Percentiles rank a stretch among this genome's conserved stretches.
phyloP scores from a whole-genome alignment of 106 monocot genomes.

The Dendrobium catenatum region DNA sequence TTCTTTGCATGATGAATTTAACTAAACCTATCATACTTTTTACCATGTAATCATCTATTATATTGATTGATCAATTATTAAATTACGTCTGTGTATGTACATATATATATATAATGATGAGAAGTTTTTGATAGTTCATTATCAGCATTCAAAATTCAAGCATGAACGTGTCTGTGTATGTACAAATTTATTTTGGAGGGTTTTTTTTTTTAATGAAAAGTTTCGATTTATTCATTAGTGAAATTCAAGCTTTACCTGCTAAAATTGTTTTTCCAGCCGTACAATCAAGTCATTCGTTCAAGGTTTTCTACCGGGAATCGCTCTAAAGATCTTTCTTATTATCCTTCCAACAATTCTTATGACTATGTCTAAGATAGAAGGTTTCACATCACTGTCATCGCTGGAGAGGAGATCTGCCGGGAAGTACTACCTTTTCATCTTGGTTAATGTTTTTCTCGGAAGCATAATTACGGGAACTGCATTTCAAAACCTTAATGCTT shows the following conservation, averaged over 20 bases:
- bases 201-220: background rate
- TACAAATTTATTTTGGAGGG: too few relatives aligned
- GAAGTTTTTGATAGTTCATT: too few relatives aligned
- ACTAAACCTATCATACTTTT: too few relatives aligned
- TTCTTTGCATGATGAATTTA: too few relatives aligned
- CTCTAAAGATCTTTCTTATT: constrained; percentile 76
- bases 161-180: too few relatives aligned
- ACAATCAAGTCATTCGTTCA: constrained; percentile 76
- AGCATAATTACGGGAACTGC: constrained; percentile 89
- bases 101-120: too few relatives aligned
- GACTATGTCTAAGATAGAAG: constrained; percentile 91
- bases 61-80: too few relatives aligned
- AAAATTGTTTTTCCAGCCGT: constrained; percentile 33
- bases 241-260: background rate
- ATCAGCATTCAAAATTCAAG: too few relatives aligned
- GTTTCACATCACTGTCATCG: constrained; percentile 54
- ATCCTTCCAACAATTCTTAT: constrained; percentile 79
- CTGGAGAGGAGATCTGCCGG: constrained; percentile 80
- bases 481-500: constrained; percentile 72
- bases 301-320: constrained; percentile 89
- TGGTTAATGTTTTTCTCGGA: constrained; percentile 89
- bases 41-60: too few relatives aligned
- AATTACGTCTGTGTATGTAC: too few relatives aligned
- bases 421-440: constrained; percentile 76
- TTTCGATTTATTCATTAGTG: background rate